Base-by-base conservation (phyloP, 2,329 filamentous ascomycete species). In the Ophiostoma quercus region DNA sequence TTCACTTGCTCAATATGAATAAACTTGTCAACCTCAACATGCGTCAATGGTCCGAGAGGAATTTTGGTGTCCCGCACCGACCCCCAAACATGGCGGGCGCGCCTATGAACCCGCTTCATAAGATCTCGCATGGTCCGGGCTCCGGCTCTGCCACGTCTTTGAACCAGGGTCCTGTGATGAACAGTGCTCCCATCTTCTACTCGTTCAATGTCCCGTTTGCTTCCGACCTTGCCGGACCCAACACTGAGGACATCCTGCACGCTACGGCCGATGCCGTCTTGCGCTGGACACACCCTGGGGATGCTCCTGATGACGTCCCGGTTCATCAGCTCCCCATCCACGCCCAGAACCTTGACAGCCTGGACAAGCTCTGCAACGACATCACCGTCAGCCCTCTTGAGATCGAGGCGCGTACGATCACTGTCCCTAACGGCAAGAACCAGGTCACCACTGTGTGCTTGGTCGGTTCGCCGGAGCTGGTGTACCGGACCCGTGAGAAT, bases 151-250 rank as follows among this genome's bases (percentile, higher is more conserved):
- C 71, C 3, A 68, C 71, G 67, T 69, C 71, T 2, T 34, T 73
- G 4, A 81, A 86, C 71, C 83, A 87, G 73, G 82, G 88, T 75
- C 88, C 90, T 74, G 84, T 89, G 73, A 85, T 90, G 77, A 91
- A 94, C 78, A 91, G 94, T 78, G 84, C 89, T 68, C 88, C 88
- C 74, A 92, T 98, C 80, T 92, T 96, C 80, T 90, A 97, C 79
- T 94, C 92, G 74, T 98, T 99, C 88, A 98, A 97, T 78, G 91
- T 99, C 67, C 95, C 95, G 72, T 97, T 98, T 81, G 90, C 93
- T 75, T 96, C 92, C 73, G 94, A 94, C 76, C 88, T 99, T 72
- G 87, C 92, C 73, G 95, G 95, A 43, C 95, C 95, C 73, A 93
- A 98, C 77, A 91, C 91, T 74, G 93, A 97, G 79, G 94, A 98